A percentile compares a stretch with the other conserved stretches of the same genome.
phyloP scores from a whole-genome alignment of 2,329 filamentous ascomycete genomes.

The Beauveria asiatica region DNA sequence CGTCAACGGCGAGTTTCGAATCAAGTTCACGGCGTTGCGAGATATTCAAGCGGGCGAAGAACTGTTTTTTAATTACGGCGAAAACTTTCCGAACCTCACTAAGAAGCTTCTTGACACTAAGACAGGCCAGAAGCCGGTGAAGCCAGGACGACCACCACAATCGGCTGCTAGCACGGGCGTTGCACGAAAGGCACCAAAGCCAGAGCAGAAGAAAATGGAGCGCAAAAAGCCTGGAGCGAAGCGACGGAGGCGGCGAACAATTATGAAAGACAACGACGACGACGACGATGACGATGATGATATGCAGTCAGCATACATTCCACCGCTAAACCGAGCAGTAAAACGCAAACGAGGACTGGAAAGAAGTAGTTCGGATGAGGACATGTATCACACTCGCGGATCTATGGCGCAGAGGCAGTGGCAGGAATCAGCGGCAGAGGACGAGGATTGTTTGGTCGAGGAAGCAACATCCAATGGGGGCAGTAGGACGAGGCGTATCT shows the following conservation, averaged over 20 bases:
- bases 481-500: background rate
- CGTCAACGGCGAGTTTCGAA: constrained; percentile 68
- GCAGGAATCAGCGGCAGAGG: constrained; percentile 4
- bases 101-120: constrained; percentile 33
- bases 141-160: constrained; percentile 15
- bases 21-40: constrained; percentile 61
- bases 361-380: background rate
- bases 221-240: constrained; percentile 14
- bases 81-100: constrained; percentile 55
- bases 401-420: background rate
- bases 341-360: constrained; percentile 7
- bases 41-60: constrained; percentile 66
- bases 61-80: constrained; percentile 74
- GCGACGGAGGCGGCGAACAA: constrained; percentile 17
- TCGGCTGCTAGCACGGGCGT: constrained; percentile 14
- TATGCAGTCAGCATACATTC: background rate
- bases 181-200: constrained; percentile 18
- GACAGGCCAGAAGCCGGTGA: constrained; percentile 23
- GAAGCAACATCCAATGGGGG: constrained; percentile 13
- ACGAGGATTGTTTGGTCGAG: constrained; percentile 10
- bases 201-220: constrained; percentile 17
- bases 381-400: background rate
- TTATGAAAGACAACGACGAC: background rate
- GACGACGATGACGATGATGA: background rate
- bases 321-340: background rate